phyloP scores from a whole-genome alignment of 257 asterid species.

The Jacaranda copaia region DNA sequence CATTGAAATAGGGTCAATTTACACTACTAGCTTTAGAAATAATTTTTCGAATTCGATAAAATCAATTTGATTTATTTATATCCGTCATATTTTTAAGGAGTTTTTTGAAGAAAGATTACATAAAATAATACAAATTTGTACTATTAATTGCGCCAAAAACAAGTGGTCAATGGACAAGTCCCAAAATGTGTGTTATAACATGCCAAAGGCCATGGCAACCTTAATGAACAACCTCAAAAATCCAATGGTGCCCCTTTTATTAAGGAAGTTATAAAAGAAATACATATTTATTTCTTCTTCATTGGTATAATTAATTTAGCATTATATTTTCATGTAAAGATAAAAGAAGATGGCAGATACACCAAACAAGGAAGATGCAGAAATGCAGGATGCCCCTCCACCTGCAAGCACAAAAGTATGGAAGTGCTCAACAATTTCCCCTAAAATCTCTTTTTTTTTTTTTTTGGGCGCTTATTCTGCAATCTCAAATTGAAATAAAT shows the following conservation, averaged over 20 bases:
- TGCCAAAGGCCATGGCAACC: slow-evolving; percentile 3
- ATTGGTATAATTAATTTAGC: neutral
- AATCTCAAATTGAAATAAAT: too few species aligned
- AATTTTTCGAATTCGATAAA: too few species aligned
- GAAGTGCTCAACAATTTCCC: neutral
- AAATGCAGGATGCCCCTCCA: slow-evolving; percentile 35
- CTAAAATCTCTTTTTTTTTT: neutral
- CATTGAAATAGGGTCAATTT: too few species aligned
- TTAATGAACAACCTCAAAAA: slow-evolving; percentile 3
- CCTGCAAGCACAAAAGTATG: neutral
- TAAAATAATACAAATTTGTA: neutral
- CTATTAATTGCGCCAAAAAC: neutral
- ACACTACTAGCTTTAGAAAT: too few species aligned
- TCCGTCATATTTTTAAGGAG: too few species aligned
- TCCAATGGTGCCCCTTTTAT: slow-evolving; percentile 34
- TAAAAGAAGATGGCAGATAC: slow-evolving; percentile 29
- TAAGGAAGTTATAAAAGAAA: slow-evolving; percentile 7
- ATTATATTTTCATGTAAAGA: neutral
- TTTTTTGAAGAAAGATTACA: too few species aligned
- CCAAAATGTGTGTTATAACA: neutral
- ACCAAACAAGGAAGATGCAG: slow-evolving; percentile 25
- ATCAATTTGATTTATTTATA: too few species aligned
- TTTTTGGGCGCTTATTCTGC: neutral
- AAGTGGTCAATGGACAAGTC: neutral
- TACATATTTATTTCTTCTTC: neutral